Percentiles rank a stretch among this genome's conserved stretches.
Conservation (phyloP, 2,329 filamentous ascomycete genomes). For the Didymella pomorum region DNA sequence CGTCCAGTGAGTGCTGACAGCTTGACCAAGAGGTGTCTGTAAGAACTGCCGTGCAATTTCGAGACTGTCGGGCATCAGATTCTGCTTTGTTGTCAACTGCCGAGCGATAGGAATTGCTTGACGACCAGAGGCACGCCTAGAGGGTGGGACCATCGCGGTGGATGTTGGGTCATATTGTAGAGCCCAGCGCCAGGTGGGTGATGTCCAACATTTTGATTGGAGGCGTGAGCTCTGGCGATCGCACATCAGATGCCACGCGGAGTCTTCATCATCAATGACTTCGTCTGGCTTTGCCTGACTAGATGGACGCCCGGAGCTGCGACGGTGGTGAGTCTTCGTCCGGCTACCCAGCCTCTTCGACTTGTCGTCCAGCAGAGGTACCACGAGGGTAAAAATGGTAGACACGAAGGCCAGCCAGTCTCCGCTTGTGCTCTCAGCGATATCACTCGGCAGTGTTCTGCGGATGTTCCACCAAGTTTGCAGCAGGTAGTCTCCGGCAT, state of each 20-base stretch:
- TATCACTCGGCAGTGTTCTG: constrained; percentile 29
- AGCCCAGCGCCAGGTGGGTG: constrained; percentile 47
- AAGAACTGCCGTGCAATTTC: constrained; percentile 46
- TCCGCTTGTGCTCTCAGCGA: constrained; percentile 21
- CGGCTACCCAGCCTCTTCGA: constrained; percentile 31
- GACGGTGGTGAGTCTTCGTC: constrained; percentile 32
- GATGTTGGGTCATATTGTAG: constrained; percentile 37
- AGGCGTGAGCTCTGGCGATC: constrained; percentile 34
- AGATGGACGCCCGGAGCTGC: constrained; percentile 34
- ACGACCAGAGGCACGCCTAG: constrained; percentile 28
- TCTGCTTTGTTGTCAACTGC: constrained; percentile 41
- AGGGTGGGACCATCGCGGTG: constrained; percentile 34
- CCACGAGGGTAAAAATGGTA: constrained; percentile 51
- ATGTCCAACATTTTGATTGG: constrained; percentile 44
- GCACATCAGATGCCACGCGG: constrained; percentile 48
- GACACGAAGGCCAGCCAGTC: constrained; percentile 53
- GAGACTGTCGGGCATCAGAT: constrained; percentile 38
- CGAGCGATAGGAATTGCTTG: constrained; percentile 29
- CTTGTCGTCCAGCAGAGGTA: constrained; percentile 47
- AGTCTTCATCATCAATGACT: constrained; percentile 33
- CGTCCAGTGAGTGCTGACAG: constrained; percentile 60
- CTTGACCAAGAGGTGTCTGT: constrained; percentile 47
- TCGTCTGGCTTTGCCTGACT: constrained; percentile 38
- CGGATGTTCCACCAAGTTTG: constrained; percentile 52
- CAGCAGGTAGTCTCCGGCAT: constrained; percentile 48